Conservation (phyloP, 176 grass and related monocot species). For the Cenchrus purpureus region DNA sequence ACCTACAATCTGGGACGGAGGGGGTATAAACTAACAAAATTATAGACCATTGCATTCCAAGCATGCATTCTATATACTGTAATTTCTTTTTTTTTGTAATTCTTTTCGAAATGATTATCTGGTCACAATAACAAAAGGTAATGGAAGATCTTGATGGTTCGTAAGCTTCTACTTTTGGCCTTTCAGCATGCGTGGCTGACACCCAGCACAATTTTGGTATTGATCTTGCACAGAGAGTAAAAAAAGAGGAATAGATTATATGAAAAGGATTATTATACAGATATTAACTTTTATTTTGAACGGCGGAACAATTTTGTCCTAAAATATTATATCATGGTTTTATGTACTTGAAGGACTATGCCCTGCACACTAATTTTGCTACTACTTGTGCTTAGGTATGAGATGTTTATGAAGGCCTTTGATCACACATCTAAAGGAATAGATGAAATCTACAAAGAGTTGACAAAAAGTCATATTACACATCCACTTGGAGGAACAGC, state of each 20-base stretch:
- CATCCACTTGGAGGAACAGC: slow-evolving; percentile 95
- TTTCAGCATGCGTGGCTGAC: no score
- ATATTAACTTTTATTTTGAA: neutral
- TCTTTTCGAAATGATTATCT: neutral
- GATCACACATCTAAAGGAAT: slow-evolving; percentile 95
- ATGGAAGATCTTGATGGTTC: no score
- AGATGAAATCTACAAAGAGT: slow-evolving; percentile 95
- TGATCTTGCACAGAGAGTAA: neutral
- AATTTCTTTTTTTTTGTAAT: slow-evolving; percentile 16
- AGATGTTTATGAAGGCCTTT: slow-evolving; percentile 93
- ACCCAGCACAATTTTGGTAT: neutral
- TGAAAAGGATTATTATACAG: neutral
- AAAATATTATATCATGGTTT: neutral
- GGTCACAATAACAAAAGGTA: neutral
- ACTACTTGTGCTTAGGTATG: slow-evolving; percentile 67
- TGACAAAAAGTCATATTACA: slow-evolving; percentile 86
- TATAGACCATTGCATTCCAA: neutral
- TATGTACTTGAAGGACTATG: neutral
- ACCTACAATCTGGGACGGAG: no score
- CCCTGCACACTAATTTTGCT: neutral
- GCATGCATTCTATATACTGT: neutral
- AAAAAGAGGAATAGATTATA: neutral
- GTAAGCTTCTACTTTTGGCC: no score
- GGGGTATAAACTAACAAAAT: slow-evolving; percentile 4
- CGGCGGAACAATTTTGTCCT: neutral